A percentile compares a stretch with the other conserved stretches of the same genome.
Conservation (phyloP, 2,329 filamentous ascomycete genomes). For the Incumbomyces lentus region DNA sequence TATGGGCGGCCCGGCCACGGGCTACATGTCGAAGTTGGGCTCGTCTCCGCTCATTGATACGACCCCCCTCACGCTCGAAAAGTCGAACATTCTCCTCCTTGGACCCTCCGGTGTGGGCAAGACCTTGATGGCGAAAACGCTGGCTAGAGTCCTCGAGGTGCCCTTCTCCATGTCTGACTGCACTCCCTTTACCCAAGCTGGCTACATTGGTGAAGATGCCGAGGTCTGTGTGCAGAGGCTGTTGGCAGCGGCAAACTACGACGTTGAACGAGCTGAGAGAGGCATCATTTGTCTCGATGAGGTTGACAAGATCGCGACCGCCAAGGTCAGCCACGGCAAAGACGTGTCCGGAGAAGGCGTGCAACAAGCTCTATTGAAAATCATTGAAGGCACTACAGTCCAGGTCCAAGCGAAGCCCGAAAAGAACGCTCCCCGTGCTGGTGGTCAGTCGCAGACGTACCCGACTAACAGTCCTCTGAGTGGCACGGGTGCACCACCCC, state of each 20-base stretch:
- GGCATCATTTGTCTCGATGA: slow-evolving; percentile 95
- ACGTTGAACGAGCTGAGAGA: slow-evolving; percentile 70
- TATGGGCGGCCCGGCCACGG: slow-evolving; percentile 23
- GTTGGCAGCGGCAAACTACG: slow-evolving; percentile 81
- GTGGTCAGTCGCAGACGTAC: slow-evolving; percentile 29
- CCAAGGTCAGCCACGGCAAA: slow-evolving; percentile 76
- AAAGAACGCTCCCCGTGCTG: slow-evolving; percentile 30
- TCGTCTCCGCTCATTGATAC: slow-evolving; percentile 41
- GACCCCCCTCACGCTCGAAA: slow-evolving; percentile 68
- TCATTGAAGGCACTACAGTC: slow-evolving; percentile 89
- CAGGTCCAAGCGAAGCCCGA: slow-evolving; percentile 74
- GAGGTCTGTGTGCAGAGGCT: slow-evolving; percentile 88
- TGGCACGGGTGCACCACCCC: slow-evolving; percentile 23
- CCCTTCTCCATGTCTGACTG: slow-evolving; percentile 94
- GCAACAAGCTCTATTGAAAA: slow-evolving; percentile 88
- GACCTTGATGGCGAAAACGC: slow-evolving; percentile 81
- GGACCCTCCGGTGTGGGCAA: slow-evolving; percentile 94
- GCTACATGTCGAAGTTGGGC: slow-evolving; percentile 6
- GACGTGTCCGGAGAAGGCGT: slow-evolving; percentile 95
- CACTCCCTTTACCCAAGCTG: slow-evolving; percentile 89
- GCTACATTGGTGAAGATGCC: slow-evolving; percentile 97
- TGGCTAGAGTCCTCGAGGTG: slow-evolving; percentile 86
- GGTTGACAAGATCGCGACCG: slow-evolving; percentile 90
- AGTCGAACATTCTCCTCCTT: slow-evolving; percentile 84
- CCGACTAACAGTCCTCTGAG: slow-evolving; percentile 30